Evolutionary conservation across 2,329 filamentous ascomycete genomes (phyloP).

Genomic region (Cytospora schulzeri): DNA sequence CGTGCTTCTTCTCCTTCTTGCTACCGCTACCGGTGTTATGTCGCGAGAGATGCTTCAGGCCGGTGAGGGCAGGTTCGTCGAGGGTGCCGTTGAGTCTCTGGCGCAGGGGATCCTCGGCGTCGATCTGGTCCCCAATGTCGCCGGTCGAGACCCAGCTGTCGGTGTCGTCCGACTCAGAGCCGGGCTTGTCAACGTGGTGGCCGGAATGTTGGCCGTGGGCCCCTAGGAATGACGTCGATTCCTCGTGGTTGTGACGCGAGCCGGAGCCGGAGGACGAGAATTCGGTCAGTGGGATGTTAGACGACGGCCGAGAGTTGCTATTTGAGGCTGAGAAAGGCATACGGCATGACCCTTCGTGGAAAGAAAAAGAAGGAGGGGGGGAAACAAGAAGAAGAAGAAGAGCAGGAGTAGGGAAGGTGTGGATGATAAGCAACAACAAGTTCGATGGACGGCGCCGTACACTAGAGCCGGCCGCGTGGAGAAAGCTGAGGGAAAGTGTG

Average conservation of each 20-base stretch:
- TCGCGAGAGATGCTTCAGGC: slow-evolving; percentile 48
- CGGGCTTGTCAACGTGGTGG: slow-evolving; percentile 48
- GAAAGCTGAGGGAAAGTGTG: slow-evolving; percentile 16
- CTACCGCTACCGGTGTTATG: slow-evolving; percentile 34
- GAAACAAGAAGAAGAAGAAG: slow-evolving; percentile 32
- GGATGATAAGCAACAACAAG: slow-evolving; percentile 29
- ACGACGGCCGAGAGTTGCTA: slow-evolving; percentile 63
- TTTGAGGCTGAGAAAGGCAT: slow-evolving; percentile 74
- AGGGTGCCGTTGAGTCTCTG: slow-evolving; percentile 68
- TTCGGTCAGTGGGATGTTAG: slow-evolving; percentile 85
- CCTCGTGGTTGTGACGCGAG: slow-evolving; percentile 42
- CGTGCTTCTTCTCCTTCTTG: slow-evolving; percentile 59
- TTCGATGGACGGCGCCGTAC: slow-evolving; percentile 11
- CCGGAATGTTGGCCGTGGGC: slow-evolving; percentile 48
- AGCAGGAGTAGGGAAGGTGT: slow-evolving; percentile 34
- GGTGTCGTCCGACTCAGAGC: slow-evolving; percentile 61
- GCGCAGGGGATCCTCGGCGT: slow-evolving; percentile 79
- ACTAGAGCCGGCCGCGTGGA: slow-evolving; percentile 11
- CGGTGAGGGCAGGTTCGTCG: slow-evolving; percentile 62
- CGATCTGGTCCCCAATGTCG: slow-evolving; percentile 89
- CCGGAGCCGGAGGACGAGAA: slow-evolving; percentile 48
- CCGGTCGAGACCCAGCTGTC: slow-evolving; percentile 87
- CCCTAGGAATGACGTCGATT: slow-evolving; percentile 51
- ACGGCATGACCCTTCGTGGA: slow-evolving; percentile 49
- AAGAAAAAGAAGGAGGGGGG: slow-evolving; percentile 30